Base-by-base conservation (phyloP, 2,329 filamentous ascomycete species). In the Daldinia eschscholtzii region DNA sequence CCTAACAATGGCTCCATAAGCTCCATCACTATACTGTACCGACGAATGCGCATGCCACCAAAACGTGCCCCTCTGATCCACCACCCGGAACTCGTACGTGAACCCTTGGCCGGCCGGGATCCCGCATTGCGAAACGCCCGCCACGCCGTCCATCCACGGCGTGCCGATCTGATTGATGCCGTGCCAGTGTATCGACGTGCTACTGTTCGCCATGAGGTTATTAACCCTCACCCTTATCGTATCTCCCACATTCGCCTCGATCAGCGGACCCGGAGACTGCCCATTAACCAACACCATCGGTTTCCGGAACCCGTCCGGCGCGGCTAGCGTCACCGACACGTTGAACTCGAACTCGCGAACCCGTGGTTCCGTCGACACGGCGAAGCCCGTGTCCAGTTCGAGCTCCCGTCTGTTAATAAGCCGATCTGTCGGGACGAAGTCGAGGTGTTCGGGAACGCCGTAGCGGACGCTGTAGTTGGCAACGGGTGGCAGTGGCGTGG, bases 101-200 rank as follows among this genome's bases (percentile, higher is more conserved):
- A 89, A 87, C 1, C 79, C 84, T 7, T 79, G 76, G 0, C 87
- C 88, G 0, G 89, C 84, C 1, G 85, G 82, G 18, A 92, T 87
- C 0, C 82, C 82, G 71, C 88, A 90, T 73, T 91, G 90, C 0
- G 85, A 88, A 7, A 91, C 84, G 41, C 86, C 87, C 0, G 84
- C 80, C 1, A 89, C 85, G 2, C 91, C 91, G 73, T 93, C 91
- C 88, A 92, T 91, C 69, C 87, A 84, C 20, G 84, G 88, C 0
- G 87, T 87, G 39, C 87, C 86, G 70, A 86, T 86, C 78, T 91
- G 89, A 72, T 87, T 88, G 69, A 92, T 82, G 18, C 91, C 91
- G 74, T 93, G 91, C 80, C 89, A 93, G 74, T 93, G 91, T 13
- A 92, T 81, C 53, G 85, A 85, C 1, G 90, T 88, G 61, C 76